Base-by-base conservation (phyloP, 768 basidiomycete genomes). In the Mycena epipterygia region DNA sequence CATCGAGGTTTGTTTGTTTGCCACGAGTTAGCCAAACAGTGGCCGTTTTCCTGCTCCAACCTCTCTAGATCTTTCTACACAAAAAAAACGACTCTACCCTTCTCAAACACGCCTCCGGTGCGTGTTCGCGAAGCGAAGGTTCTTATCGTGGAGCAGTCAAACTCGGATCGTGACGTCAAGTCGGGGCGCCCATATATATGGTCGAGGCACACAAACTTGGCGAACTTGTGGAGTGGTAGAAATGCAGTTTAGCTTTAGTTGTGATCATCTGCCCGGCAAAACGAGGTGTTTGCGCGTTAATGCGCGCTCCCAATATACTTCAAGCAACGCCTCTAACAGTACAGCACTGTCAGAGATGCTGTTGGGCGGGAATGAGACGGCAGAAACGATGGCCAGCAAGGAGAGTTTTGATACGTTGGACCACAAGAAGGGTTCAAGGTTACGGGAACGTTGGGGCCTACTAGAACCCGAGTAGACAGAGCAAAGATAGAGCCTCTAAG, bases 1-100 rank as follows among this genome's bases (percentile, higher is more conserved):
- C 89, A 90, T 91, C 46, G 23, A 33, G 41, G 16, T 53, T 32
- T 42, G 29, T 59, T 41, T 13, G 32, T 21, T 48, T 64, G 13
- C 23, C 12, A 49, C 19, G 29, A 4, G 3, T 7, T 4, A 17
- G 48, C 21, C 51, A 53, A 60, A 44, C 35, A 53, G 19, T 27
- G n/a, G 25, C 5, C 17, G 25, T 49, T 37, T 14, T 7, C 35
- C 19, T 44, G 17, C 9, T 44, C 37, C 37, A 39, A 39, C 37
- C 8, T n/a, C n/a, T 60, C 11, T n/a, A 32, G 16, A 13, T 60
- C 42, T 27, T 59, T 48, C 59, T 48, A 46, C 59, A 25, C n/a
- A n/a, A n/a, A n/a, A n/a, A n/a, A n/a, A n/a, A n/a, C n/a, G n/a
- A n/a, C n/a, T n/a, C n/a, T n/a, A n/a, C n/a, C n/a, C n/a, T n/a